phyloP scores from a whole-genome alignment of 768 basidiomycete genomes.

The Boletus subcaerulescens region DNA sequence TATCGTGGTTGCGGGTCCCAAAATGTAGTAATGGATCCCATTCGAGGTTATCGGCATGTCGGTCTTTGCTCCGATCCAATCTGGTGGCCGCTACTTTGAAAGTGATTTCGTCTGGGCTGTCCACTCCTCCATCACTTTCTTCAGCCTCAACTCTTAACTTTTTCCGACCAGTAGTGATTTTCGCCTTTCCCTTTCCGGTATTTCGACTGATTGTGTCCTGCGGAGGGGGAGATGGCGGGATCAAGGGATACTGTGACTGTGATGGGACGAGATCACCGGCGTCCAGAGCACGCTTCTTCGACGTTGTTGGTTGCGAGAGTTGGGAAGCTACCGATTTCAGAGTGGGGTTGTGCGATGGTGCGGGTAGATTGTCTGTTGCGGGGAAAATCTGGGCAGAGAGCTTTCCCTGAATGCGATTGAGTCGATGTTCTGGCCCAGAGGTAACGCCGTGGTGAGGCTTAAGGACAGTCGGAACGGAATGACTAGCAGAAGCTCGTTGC shows the following conservation, averaged over 20 bases:
- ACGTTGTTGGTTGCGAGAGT: slow-evolving; percentile 22
- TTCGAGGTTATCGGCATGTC: slow-evolving; percentile 18
- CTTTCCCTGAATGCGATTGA: slow-evolving; percentile 3
- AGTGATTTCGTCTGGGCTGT: slow-evolving; percentile 14
- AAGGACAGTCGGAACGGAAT: not conserved
- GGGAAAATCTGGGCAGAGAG: slow-evolving; percentile 10
- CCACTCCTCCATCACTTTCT: slow-evolving; percentile 26
- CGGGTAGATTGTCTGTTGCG: slow-evolving; percentile 1
- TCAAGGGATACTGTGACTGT: slow-evolving; percentile 34
- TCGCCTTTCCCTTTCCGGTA: slow-evolving; percentile 41
- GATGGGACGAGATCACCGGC: slow-evolving; percentile 23
- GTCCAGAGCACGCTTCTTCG: slow-evolving; percentile 45
- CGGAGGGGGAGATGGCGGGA: slow-evolving; percentile 72
- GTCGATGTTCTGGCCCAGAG: not conserved
- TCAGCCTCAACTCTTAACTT: slow-evolving; percentile 43
- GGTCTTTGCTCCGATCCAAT: slow-evolving; percentile 12
- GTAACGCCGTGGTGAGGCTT: not conserved
- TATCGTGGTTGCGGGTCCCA: slow-evolving; percentile 24
- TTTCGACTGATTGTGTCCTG: slow-evolving; percentile 29
- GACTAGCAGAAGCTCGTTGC: not conserved
- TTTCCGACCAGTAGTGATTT: slow-evolving; percentile 41
- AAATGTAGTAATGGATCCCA: slow-evolving; percentile 31
- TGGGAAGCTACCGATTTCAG: slow-evolving; percentile 1
- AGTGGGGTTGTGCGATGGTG: not conserved
- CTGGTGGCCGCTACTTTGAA: slow-evolving; percentile 22